Percentiles rank a stretch among this genome's conserved stretches.
These are phyloP conservation scores for Pythium brassicae DNA, from an alignment of 352 stramenopile species.

Conservation along the genomic window DNA sequence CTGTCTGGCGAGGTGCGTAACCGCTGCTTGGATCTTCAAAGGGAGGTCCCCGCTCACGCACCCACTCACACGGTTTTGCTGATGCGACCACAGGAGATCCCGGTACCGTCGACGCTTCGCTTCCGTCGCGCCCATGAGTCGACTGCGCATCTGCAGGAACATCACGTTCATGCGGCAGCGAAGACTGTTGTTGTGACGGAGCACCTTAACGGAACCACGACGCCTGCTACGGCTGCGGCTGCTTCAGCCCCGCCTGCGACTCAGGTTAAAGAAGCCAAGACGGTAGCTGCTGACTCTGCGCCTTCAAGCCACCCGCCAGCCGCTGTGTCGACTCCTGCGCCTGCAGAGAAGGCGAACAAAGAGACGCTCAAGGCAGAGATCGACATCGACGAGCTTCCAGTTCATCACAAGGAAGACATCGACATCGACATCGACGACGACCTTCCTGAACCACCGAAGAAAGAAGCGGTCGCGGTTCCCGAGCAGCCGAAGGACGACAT, in stretches of 20 bases:
- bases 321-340: background rate
- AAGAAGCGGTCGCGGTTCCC: background rate
- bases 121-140: slow-evolving; percentile 63
- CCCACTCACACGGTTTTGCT: background rate
- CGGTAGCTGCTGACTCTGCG: background rate
- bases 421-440: slow-evolving; percentile 2
- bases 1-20: slow-evolving; percentile 64
- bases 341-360: background rate
- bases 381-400: slow-evolving; percentile 1
- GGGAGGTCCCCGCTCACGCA: background rate
- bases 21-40: background rate
- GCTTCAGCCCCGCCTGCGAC: background rate
- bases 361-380: background rate
- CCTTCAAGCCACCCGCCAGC: background rate
- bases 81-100: slow-evolving; percentile 31
- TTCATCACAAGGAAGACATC: background rate
- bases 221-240: background rate
- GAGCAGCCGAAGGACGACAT: slow-evolving; percentile 3
- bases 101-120: slow-evolving; percentile 64
- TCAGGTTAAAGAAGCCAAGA: background rate
- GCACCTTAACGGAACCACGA: slow-evolving; percentile 3
- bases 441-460: background rate
- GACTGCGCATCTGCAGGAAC: background rate
- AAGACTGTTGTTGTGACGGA: slow-evolving; percentile 11
- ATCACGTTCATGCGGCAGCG: background rate